A percentile compares a stretch with the other conserved stretches of the same genome.
Conservation (phyloP, 495 filamentous ascomycete species). For the Podospora australis region DNA sequence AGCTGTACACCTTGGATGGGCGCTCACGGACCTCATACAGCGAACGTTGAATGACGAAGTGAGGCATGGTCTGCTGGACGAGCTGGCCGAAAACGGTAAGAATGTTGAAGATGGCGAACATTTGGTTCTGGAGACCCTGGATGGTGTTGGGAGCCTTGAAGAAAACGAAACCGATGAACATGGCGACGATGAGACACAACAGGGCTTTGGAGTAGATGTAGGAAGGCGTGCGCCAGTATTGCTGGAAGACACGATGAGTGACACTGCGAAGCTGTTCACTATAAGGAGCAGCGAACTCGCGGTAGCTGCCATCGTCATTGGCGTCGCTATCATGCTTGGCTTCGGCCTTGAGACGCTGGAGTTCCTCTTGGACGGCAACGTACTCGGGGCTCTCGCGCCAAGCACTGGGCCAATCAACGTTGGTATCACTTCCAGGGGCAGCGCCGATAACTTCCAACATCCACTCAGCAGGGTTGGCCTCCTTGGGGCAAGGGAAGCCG, state of each 20-base stretch:
- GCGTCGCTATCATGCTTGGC: slow-evolving; percentile 40
- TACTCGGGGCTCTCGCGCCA: slow-evolving; percentile 78
- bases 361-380: slow-evolving; percentile 56
- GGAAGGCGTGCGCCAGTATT: slow-evolving; percentile 82
- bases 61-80: slow-evolving; percentile 78
- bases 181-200: slow-evolving; percentile 51
- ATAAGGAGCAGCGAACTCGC: slow-evolving; percentile 54
- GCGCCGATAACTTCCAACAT: slow-evolving; percentile 93
- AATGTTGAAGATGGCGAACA: slow-evolving; percentile 82
- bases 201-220: slow-evolving; percentile 72
- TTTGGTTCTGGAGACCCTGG: slow-evolving; percentile 81
- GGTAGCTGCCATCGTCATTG: slow-evolving; percentile 33
- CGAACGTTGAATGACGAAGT: slow-evolving; percentile 68
- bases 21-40: slow-evolving; percentile 84
- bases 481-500: slow-evolving; percentile 60
- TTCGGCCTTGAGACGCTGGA: slow-evolving; percentile 59
- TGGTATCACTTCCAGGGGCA: slow-evolving; percentile 68
- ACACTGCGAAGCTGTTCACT: slow-evolving; percentile 47
- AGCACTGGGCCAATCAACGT: slow-evolving; percentile 74
- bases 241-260: slow-evolving; percentile 65
- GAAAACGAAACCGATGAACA: slow-evolving; percentile 90
- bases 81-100: slow-evolving; percentile 69
- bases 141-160: slow-evolving; percentile 60
- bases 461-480: slow-evolving; percentile 92
- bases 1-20: slow-evolving; percentile 75